Conservation (phyloP, 2,329 filamentous ascomycete genomes). For the Fusarium subtropicale region DNA sequence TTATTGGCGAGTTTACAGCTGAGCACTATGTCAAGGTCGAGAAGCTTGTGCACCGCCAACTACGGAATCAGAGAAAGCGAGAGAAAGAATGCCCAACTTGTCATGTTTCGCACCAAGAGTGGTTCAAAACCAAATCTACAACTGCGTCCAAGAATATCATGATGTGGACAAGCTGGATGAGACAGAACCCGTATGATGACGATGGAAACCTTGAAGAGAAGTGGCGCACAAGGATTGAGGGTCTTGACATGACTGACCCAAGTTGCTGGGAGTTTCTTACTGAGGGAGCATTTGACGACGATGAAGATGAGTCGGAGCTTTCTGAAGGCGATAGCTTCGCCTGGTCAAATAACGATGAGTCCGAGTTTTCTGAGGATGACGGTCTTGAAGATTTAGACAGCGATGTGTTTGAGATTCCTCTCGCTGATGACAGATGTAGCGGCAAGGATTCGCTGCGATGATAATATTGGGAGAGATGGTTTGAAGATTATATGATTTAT, state of each 20-base stretch:
- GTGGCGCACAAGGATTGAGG: constrained; percentile 42
- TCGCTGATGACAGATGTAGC: constrained; percentile 12
- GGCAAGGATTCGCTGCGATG: background rate
- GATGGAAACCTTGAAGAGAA: constrained; percentile 37
- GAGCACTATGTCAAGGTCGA: constrained; percentile 47
- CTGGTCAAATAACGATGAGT: constrained; percentile 22
- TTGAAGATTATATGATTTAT: constrained; percentile 7
- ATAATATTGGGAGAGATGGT: background rate
- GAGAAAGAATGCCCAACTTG: constrained; percentile 46
- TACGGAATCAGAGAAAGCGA: constrained; percentile 43
- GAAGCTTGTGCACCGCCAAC: constrained; percentile 47
- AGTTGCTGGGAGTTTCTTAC: constrained; percentile 46
- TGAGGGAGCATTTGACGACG: constrained; percentile 30
- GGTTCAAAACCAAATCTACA: constrained; percentile 43
- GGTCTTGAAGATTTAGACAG: background rate
- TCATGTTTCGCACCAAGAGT: constrained; percentile 42
- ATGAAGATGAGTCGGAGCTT: constrained; percentile 25
- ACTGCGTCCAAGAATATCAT: constrained; percentile 33
- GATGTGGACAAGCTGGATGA: constrained; percentile 48
- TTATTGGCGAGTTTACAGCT: constrained; percentile 26
- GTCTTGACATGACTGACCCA: constrained; percentile 42
- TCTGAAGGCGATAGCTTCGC: constrained; percentile 22
- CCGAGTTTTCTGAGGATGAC: constrained; percentile 8
- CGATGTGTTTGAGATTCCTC: constrained; percentile 6
- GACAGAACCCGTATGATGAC: constrained; percentile 46